These are phyloP conservation scores for Phlyctochytrium bullatum DNA, from an alignment of 192 early-diverging fungal species.

Conservation along the genomic window DNA sequence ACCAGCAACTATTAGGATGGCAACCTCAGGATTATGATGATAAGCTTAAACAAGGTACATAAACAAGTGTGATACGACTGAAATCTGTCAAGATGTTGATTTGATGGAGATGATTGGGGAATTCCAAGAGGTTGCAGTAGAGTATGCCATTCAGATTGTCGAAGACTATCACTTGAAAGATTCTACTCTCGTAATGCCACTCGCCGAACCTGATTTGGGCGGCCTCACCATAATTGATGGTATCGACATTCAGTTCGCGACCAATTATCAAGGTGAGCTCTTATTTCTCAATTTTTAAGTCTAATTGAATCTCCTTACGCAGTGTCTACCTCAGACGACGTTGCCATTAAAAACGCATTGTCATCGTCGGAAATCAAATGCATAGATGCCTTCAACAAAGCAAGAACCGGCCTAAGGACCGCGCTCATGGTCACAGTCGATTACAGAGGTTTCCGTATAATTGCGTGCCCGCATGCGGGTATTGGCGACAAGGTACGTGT, in stretches of 20 bases:
- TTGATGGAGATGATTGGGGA: conserved; percentile 46
- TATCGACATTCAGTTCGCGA: conserved; percentile 43
- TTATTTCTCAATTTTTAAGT: conserved; percentile 6
- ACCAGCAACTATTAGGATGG: conserved; percentile 30
- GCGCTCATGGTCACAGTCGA: conserved; percentile 50
- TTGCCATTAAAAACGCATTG: conserved; percentile 28
- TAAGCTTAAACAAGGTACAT: conserved; percentile 39
- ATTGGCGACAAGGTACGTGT: conserved; percentile 29
- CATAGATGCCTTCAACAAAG: conserved; percentile 39
- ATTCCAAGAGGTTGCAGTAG: conserved; percentile 46
- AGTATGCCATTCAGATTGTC: conserved; percentile 41
- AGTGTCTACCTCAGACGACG: conserved; percentile 22
- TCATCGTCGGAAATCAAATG: conserved; percentile 43
- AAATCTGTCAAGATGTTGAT: conserved; percentile 33
- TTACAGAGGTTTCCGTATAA: conserved; percentile 59
- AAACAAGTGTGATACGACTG: too few species aligned
- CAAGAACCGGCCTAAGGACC: conserved; percentile 36
- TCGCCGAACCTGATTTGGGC: background rate
- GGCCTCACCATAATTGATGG: conserved; percentile 37
- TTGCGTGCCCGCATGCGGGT: conserved; percentile 48
- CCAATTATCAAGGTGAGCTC: conserved; percentile 42
- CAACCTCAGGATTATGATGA: conserved; percentile 30
- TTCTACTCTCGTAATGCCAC: too few species aligned
- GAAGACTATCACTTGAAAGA: conserved; percentile 49
- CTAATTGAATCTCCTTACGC: background rate